These are phyloP conservation scores for Pseudofabraea citricarpa DNA, from an alignment of 2,329 filamentous ascomycete genomes.

Conservation along the genomic window DNA sequence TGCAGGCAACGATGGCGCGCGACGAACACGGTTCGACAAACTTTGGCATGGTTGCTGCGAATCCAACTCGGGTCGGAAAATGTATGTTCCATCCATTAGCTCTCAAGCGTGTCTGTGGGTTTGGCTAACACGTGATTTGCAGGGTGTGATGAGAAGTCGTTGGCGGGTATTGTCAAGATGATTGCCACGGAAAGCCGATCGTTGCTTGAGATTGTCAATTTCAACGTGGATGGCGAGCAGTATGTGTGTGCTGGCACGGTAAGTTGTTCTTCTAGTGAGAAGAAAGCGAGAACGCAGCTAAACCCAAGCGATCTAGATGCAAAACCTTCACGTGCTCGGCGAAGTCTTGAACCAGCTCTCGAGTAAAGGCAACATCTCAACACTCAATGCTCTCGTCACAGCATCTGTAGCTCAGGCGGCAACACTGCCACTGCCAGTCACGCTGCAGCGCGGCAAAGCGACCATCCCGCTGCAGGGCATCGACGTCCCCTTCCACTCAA, in stretches of 20 bases:
- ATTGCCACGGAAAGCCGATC: conserved; percentile 18
- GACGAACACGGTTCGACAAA: conserved; percentile 21
- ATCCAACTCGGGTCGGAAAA: conserved; percentile 20
- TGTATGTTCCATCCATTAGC: not conserved
- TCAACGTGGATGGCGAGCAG: conserved; percentile 27
- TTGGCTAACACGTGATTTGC: not conserved
- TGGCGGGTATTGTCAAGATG: conserved; percentile 11
- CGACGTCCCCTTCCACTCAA: conserved; percentile 29
- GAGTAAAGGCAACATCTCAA: not conserved
- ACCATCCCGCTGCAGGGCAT: conserved; percentile 28
- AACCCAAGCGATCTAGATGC: not conserved
- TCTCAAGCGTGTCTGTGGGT: not conserved
- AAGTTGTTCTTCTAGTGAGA: conserved; percentile 14
- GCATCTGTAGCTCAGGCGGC: conserved; percentile 47
- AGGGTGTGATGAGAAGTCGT: not conserved
- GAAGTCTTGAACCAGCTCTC: not conserved
- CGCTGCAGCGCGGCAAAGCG: conserved; percentile 42
- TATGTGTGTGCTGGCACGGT: conserved; percentile 32
- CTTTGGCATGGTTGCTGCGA: conserved; percentile 27
- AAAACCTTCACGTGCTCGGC: not conserved
- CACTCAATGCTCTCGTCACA: not conserved
- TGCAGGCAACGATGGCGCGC: conserved; percentile 27
- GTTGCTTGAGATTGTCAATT: conserved; percentile 31
- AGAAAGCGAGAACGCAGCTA: conserved; percentile 56
- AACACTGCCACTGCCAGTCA: conserved; percentile 60